Percentiles rank a stretch among this genome's conserved stretches.
Evolutionary conservation across 768 basidiomycete species (phyloP).

Genomic region (Nidularia sp.): DNA sequence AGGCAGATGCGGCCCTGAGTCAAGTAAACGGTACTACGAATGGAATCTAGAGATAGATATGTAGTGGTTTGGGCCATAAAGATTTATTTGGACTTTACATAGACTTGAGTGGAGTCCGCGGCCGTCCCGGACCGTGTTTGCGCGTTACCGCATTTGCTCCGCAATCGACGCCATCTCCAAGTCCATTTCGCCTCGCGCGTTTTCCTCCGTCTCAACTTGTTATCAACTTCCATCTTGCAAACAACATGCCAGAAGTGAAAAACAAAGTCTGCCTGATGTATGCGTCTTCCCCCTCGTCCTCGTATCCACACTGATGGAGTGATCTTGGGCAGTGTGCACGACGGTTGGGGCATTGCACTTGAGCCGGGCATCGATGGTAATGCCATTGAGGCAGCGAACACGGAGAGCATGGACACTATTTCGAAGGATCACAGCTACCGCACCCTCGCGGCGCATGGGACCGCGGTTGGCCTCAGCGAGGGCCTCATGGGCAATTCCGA

Average conservation of each 20-base stretch:
- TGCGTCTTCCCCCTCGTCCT: conserved; percentile 14
- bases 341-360: conserved; percentile 88
- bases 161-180: too few species aligned
- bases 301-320: not conserved
- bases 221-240: too few species aligned
- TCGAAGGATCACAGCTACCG: conserved; percentile 71
- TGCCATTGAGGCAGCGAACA: conserved; percentile 81
- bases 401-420: conserved; percentile 87
- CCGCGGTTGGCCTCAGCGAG: conserved; percentile 89
- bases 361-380: conserved; percentile 75
- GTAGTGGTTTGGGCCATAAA: too few species aligned
- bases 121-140: too few species aligned
- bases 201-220: too few species aligned
- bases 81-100: too few species aligned
- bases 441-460: conserved; percentile 77
- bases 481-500: conserved; percentile 98
- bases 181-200: too few species aligned
- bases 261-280: conserved; percentile 93
- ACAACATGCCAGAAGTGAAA: conserved; percentile 35
- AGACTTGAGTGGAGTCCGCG: too few species aligned
- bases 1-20: conserved; percentile 85
- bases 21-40: conserved; percentile 29
- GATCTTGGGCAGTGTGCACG: conserved; percentile 66
- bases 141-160: too few species aligned
- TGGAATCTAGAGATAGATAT: not conserved